Percentiles rank a stretch among this genome's conserved stretches.
These are phyloP conservation scores for Colletotrichum sp. DNA, from an alignment of 2,329 filamentous ascomycete genomes.

Conservation along the genomic window DNA sequence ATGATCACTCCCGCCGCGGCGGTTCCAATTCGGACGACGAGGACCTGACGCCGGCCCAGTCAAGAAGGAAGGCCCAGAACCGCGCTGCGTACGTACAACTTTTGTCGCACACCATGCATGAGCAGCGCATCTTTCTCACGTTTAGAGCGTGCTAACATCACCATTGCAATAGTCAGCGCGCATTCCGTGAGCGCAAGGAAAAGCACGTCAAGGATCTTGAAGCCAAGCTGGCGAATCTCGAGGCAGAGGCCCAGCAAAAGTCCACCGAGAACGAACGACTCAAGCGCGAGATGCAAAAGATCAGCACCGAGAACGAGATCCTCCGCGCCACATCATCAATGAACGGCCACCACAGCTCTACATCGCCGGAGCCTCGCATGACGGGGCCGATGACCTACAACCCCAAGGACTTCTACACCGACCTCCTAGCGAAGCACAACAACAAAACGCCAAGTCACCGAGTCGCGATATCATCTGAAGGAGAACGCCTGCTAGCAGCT, in stretches of 20 bases:
- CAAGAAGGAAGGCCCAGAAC: slow-evolving; percentile 64
- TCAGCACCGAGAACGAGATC: slow-evolving; percentile 91
- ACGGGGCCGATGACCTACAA: slow-evolving; percentile 74
- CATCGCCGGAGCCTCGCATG: slow-evolving; percentile 52
- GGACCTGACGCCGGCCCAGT: slow-evolving; percentile 60
- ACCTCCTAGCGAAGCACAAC: slow-evolving; percentile 63
- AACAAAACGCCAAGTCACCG: slow-evolving; percentile 71
- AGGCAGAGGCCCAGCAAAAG: slow-evolving; percentile 73
- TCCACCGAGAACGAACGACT: slow-evolving; percentile 86
- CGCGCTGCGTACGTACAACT: slow-evolving; percentile 59
- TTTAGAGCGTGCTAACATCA: not conserved
- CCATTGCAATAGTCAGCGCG: slow-evolving; percentile 72
- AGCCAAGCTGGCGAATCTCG: slow-evolving; percentile 77
- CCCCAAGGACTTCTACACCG: slow-evolving; percentile 73
- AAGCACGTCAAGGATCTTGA: slow-evolving; percentile 93
- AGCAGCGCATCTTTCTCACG: not conserved
- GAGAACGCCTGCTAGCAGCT: slow-evolving; percentile 73
- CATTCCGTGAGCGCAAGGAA: slow-evolving; percentile 95
- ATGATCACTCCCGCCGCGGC: slow-evolving; percentile 36
- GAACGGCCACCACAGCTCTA: slow-evolving; percentile 36
- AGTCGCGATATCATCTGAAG: slow-evolving; percentile 68
- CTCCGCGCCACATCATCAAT: slow-evolving; percentile 75
- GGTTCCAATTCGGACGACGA: slow-evolving; percentile 63
- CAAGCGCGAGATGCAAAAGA: slow-evolving; percentile 81
- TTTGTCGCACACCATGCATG: not conserved